Evolutionary conservation across 2,329 filamentous ascomycete species (phyloP), one percentile per base, ranked within the genome.

Genomic region (Pseudogymnoascus sp.): DNA sequence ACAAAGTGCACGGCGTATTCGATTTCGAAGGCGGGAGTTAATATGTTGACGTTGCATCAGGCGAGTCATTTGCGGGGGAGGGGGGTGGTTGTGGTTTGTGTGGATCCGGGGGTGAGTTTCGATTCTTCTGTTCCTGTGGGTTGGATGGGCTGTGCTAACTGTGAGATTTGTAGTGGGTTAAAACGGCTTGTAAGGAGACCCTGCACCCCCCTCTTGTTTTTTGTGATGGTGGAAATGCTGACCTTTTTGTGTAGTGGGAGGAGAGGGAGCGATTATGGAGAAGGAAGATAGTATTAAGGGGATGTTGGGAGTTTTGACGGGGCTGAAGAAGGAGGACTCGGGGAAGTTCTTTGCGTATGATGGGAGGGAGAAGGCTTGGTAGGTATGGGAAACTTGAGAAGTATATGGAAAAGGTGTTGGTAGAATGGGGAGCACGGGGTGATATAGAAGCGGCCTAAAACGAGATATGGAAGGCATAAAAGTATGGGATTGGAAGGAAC

Each of bases 11-110:
- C 60, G 21, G 37, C 63, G 7, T 67, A 67, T 60, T 62, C 63
- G n/a, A 65, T 65, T 21, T 62, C 59, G 7, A 67, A 67, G 39
- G 65, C 65, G 36, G 65, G 64, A 3, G 21, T 67, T 10, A 67
- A 67, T 35, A 63, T 66, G 52, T 64, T 67, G 35, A 37, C 52
- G 1, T 9, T 31, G 12, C 48, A 59, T 27, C 39, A 59, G 18
- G 60, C 29, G 48, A 40, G 29, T 25, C n/a, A 8, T 7, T 42
- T 59, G 48, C n/a, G n/a, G 39, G 31, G 3, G 7, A 62, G 18
- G 18, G 60, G 48, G 21, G 60, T 29, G 13, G 58, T 59, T 9
- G 60, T 59, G n/a, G 48, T 62, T 36, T 59, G 25, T 39, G 58
- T 62, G 21, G 45, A 62, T 40, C 60, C 48, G 2, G 60, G 60